Conservation (phyloP, 2,329 filamentous ascomycete species). For the Pseudocercospora fuligena region DNA sequence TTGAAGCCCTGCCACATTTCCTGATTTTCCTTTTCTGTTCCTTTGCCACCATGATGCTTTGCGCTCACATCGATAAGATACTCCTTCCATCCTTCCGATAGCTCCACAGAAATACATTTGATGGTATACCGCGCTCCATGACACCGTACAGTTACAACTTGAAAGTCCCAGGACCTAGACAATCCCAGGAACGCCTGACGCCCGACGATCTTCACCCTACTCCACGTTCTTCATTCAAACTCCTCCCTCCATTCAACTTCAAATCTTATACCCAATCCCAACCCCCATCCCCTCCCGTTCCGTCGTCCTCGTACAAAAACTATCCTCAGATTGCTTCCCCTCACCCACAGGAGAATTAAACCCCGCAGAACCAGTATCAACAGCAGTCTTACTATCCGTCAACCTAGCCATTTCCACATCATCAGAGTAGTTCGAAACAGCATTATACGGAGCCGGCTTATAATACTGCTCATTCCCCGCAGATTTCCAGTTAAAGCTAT, state of each 20-base stretch:
- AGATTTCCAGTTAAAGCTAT: background rate
- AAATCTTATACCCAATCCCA: background rate
- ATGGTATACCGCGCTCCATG: background rate
- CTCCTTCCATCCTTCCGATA: too few relatives aligned
- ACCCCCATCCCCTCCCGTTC: background rate
- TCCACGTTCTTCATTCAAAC: too few relatives aligned
- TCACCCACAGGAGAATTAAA: background rate
- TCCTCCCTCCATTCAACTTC: too few relatives aligned
- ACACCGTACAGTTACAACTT: background rate
- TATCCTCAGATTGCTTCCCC: background rate
- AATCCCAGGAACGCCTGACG: too few relatives aligned
- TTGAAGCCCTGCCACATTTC: background rate
- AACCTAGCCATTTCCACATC: background rate
- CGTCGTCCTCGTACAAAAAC: background rate
- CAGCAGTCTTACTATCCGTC: background rate
- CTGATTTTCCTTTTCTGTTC: background rate
- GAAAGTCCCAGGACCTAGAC: too few relatives aligned
- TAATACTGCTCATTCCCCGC: background rate
- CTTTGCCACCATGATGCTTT: background rate
- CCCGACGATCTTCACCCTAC: background rate
- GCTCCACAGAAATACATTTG: too few relatives aligned
- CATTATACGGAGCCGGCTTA: background rate
- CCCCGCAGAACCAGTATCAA: background rate
- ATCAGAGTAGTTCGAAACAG: background rate
- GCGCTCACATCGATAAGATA: background rate